Base-by-base conservation (phyloP, 805 yeast genomes). In the Priceomyces carsonii region DNA sequence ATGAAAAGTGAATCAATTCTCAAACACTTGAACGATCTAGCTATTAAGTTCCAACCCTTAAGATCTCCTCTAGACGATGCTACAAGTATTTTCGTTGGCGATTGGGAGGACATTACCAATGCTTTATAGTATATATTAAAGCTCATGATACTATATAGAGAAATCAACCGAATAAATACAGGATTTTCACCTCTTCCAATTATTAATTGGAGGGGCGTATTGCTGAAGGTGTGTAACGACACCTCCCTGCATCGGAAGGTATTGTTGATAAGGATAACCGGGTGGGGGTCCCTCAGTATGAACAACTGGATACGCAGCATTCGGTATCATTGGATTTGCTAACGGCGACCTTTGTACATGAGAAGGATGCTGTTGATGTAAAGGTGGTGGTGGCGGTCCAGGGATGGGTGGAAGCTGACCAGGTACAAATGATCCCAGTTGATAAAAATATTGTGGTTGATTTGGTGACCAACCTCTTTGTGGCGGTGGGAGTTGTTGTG, bases 1-100 rank as follows among this genome's bases (percentile, higher is more conserved):
- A 61, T 80, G 33, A 61, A 51, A 12, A 64, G 66, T 5, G 61
- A 61, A 2, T 45, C 51, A 10, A 69, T 74, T 3, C 46, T 61
- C 13, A 22, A 33, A 10, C 35, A 38, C 10, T 36, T 45, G 5
- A 14, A 32, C 8, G 16, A 19, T 3, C 29, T 46, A 21, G 34
- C 34, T 10, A 23, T 43, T 3, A 19, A 22, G 3, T 19, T 25
- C 8, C 22, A 16, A 15, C 14, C 23, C n/a, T 17, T 38, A 9
- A 12, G n/a, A 13, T 21, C 29, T 12, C 12, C 13, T 18, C 5
- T 9, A 9, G 9, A 25, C 13, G 17, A 38, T 7, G 12, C 31
- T 1, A 21, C 25, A 4, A 29, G 17, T 10, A 18, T 36, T n/a
- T 35, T 18, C 24, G 32, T 34, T 8, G 41, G 41, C 6, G 30